Conservation (phyloP, 352 stramenopile genomes). For the Pythium oligandrum region DNA sequence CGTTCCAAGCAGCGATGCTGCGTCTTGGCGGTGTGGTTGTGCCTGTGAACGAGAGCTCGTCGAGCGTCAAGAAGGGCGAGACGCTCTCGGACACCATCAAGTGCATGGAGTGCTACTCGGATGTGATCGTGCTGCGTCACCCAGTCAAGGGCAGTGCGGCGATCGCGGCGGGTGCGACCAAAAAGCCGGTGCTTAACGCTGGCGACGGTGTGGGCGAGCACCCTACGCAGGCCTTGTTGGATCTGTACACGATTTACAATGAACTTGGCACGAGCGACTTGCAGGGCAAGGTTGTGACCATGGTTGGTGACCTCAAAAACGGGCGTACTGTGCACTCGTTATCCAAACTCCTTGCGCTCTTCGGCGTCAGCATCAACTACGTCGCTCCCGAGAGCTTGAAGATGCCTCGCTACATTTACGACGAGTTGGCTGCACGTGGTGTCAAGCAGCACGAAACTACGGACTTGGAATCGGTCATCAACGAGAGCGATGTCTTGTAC, state of each 20-base stretch:
- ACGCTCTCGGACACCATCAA: conserved; percentile 96
- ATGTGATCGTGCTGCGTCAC: conserved; percentile 95
- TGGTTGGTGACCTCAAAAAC: conserved; percentile 99
- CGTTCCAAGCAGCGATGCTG: conserved; percentile 97
- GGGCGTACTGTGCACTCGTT: conserved; percentile 98
- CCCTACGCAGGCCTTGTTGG: conserved; percentile 98
- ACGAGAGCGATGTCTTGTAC: conserved; percentile 96
- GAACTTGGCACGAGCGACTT: conserved; percentile 73
- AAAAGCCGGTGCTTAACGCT: conserved; percentile 94
- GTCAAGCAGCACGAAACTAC: conserved; percentile 85
- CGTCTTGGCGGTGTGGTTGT: conserved; percentile 95
- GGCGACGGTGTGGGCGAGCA: conserved; percentile 97
- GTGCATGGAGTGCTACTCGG: conserved; percentile 95
- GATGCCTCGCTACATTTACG: conserved; percentile 80
- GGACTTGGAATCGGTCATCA: conserved; percentile 85
- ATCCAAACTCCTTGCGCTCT: conserved; percentile 92
- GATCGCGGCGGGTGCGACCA: conserved; percentile 65
- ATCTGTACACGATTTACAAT: conserved; percentile 96
- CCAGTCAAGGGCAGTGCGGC: conserved; percentile 85
- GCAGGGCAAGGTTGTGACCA: conserved; percentile 89
- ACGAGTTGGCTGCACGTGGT: conserved; percentile 59
- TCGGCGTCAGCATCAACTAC: conserved; percentile 90
- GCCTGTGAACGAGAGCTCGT: conserved; percentile 91
- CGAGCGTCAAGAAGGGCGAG: conserved; percentile 97
- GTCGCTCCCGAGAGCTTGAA: conserved; percentile 86